A percentile compares a stretch with the other conserved stretches of the same genome.
These are phyloP conservation scores for Suillus tomentosus DNA, from an alignment of 768 basidiomycete species.

Conservation along the genomic window DNA sequence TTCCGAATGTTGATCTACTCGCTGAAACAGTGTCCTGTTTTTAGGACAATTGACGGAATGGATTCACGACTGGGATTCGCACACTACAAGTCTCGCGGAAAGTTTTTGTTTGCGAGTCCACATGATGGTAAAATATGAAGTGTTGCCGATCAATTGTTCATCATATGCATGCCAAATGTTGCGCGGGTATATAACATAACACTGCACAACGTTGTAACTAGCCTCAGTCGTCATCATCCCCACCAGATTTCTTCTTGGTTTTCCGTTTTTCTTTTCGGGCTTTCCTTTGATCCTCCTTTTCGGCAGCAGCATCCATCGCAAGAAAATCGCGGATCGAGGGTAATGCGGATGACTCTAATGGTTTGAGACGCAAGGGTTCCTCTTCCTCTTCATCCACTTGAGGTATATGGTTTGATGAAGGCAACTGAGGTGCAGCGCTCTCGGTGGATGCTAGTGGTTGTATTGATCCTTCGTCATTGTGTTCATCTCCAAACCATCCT, in stretches of 20 bases:
- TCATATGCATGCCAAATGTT: conserved; percentile 3
- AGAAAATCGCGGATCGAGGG: conserved; percentile 85
- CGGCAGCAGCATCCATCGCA: conserved; percentile 70
- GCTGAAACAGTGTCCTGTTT: conserved; percentile 5
- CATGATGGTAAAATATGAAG: conserved; percentile 13
- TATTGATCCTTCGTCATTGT: conserved; percentile 22
- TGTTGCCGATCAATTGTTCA: neutral
- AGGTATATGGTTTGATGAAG: conserved; percentile 13
- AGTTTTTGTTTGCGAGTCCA: conserved; percentile 29
- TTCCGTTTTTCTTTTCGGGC: conserved; percentile 80
- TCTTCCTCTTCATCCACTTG: conserved; percentile 42
- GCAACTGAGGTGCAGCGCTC: conserved; percentile 17
- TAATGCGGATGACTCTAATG: conserved; percentile 76
- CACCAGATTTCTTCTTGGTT: conserved; percentile 35
- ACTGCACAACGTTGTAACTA: neutral
- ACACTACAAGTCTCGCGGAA: conserved; percentile 61
- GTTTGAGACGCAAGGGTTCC: conserved; percentile 61
- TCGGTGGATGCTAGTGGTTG: conserved; percentile 5
- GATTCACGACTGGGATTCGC: conserved; percentile 67
- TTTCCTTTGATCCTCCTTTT: conserved; percentile 64
- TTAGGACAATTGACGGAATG: conserved; percentile 75
- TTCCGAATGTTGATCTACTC: neutral
- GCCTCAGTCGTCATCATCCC: conserved; percentile 36
- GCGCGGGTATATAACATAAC: conserved; percentile 6
- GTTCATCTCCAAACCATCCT: conserved; percentile 53